Evolutionary conservation across 2,329 filamentous ascomycete species (phyloP), one percentile per base, ranked within the genome.

Genomic region (Magnaporthiopsis incrustans): DNA sequence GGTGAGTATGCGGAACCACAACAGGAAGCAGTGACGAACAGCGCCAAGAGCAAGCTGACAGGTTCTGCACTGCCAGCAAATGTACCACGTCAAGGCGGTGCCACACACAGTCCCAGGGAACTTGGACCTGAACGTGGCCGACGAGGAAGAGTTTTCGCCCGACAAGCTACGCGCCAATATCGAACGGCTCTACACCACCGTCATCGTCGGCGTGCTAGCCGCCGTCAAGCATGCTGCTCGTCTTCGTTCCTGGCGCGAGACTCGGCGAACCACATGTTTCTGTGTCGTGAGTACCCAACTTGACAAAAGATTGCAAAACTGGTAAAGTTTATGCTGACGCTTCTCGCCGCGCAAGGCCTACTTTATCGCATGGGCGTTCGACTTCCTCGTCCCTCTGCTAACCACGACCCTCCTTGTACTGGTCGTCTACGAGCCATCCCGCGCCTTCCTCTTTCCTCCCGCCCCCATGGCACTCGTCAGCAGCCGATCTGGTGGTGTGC

Each of bases 141-240:
- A 92, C 56, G 88, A 94, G 63, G 91, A 95, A 68, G 89, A 93
- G 65, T 95, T 95, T 73, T 91, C 89, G 0, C 91, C 91, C 0
- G 91, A 95, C 71, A 95, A 95, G 76, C 78, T 96, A 59, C 83
- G 91, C 14, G 85, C 88, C 2, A 92, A 89, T 63, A 73, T 95
- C 4, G 92, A 96, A 75, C 82, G 92, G 18, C 77, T 95, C 14
- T 96, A 96, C 73, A 92, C 92, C 82, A 91, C 89, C 0, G 85
- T 96, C 0, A 78, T 89, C 10, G 83, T 93, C 61, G 82, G 86
- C 18, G 59, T 92, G 15, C 81, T 92, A 58, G 81, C 79, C 0
- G 82, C 85, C 22, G 83, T 84, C 66, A 94, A 95, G 70, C 91
- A 96, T 66, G 81, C 93, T 67, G 88, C 85, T 3, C 82, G 91